Evolutionary conservation across 768 basidiomycete species (phyloP).

Genomic region (Phaeotremella fagi): DNA sequence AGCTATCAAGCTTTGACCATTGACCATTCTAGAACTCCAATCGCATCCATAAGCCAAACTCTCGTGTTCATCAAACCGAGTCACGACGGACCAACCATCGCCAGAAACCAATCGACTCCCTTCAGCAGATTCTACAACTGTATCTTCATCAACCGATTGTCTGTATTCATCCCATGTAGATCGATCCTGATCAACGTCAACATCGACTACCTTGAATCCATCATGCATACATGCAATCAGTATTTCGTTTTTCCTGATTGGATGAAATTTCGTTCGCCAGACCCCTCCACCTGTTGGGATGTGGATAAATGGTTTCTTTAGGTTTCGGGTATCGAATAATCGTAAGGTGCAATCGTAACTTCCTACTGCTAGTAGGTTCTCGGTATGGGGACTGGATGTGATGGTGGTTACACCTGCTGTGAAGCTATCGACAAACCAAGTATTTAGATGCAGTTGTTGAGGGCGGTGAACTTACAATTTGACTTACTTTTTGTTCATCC

Average conservation of each 20-base stretch:
- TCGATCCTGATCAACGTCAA: constrained; percentile 39
- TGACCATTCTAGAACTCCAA: constrained; percentile 61
- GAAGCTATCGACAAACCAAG: constrained; percentile 61
- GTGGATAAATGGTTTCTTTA: constrained; percentile 56
- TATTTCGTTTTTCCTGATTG: constrained; percentile 67
- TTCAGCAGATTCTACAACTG: neutral
- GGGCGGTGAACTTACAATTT: no score
- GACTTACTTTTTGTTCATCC: constrained; percentile 66
- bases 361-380: constrained; percentile 82
- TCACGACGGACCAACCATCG: constrained; percentile 50
- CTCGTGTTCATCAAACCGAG: constrained; percentile 67
- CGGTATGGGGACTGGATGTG: constrained; percentile 71
- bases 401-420: constrained; percentile 89
- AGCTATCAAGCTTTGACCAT: constrained; percentile 58
- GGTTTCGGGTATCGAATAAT: constrained; percentile 75
- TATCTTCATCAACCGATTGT: neutral
- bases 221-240: constrained; percentile 98
- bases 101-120: neutral
- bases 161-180: neutral
- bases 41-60: constrained; percentile 89
- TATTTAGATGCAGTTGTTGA: no score
- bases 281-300: constrained; percentile 81
- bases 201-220: constrained; percentile 77
- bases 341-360: constrained; percentile 80
- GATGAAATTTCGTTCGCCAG: constrained; percentile 97